A percentile compares a stretch with the other conserved stretches of the same genome.
Evolutionary conservation across 371 early-diverging fungal species (phyloP).

Genomic region (Mucor velutinosus): DNA sequence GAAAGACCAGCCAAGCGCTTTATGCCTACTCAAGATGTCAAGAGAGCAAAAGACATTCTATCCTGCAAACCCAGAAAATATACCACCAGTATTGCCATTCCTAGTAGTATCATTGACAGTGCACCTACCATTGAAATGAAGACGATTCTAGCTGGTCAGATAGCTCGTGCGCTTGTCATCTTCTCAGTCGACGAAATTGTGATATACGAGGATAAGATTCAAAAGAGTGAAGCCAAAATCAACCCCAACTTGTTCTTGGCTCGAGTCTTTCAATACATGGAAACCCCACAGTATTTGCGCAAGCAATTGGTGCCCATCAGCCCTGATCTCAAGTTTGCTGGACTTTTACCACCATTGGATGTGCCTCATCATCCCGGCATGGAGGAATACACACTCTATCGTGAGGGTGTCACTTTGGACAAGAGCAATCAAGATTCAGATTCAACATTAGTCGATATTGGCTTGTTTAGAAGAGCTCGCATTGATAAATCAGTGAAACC

Average conservation of each 20-base stretch:
- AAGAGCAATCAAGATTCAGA: constrained; percentile 39
- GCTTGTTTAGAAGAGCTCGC: constrained; percentile 57
- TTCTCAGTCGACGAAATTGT: constrained; percentile 73
- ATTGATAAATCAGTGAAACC: constrained; percentile 62
- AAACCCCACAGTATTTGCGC: constrained; percentile 71
- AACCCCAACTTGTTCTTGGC: constrained; percentile 68
- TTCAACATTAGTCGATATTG: constrained; percentile 67
- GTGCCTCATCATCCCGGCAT: constrained; percentile 71
- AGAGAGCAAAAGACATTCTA: constrained; percentile 12
- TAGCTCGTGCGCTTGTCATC: constrained; percentile 66
- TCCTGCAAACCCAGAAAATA: constrained; percentile 50
- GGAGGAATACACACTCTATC: constrained; percentile 60
- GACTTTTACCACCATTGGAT: constrained; percentile 72
- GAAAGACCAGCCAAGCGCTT: constrained; percentile 29
- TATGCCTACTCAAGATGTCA: constrained; percentile 23
- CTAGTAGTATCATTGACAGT: constrained; percentile 71
- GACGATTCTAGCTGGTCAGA: constrained; percentile 76
- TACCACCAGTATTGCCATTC: constrained; percentile 73
- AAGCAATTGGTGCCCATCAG: constrained; percentile 71
- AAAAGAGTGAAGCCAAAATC: constrained; percentile 28
- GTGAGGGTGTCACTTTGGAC: constrained; percentile 70
- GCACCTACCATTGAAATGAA: constrained; percentile 71
- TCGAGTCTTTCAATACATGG: constrained; percentile 68
- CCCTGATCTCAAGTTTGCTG: constrained; percentile 73
- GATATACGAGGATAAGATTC: constrained; percentile 64